Base-by-base conservation (phyloP, 306 rosid species). In the Dalbergia cochinchinensis region DNA sequence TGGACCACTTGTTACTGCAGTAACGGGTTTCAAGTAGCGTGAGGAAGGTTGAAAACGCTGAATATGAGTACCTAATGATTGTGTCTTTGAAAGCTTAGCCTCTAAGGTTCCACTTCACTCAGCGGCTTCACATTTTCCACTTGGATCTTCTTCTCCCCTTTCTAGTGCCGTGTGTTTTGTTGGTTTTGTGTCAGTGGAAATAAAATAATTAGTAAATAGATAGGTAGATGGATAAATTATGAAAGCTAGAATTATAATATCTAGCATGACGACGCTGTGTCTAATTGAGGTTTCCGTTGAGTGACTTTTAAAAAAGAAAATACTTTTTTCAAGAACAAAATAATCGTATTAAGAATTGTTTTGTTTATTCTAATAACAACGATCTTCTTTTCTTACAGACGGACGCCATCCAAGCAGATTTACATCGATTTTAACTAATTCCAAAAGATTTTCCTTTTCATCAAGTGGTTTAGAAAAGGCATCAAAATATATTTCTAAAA, bases 71-170 rank as follows among this genome's bases (percentile, higher is more conserved):
- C 12, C 11, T 8, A 48, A 80, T 51, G 1, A 78, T 66, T 73
- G 55, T 73, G 63, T 34, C 16, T 81, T 82, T 57, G 42, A 79
- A 80, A 73, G 78, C 87, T 86, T 86, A 80, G 73, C 53, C 76
- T 22, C 47, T 80, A 86, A 86, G 87, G 41, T 64, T 82, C 3
- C 66, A 51, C 47, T 65, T n/a, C 66, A 42, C 47, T 65, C 15
- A 59, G 65, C 20, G 37, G 47, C 76, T 47, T 55, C 18, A 63
- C 50, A 19, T 20, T 62, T 53, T 69, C 26, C 60, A 26, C 44
- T 69, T 69, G 18, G 41, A 84, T 71, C 70, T 20, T 39, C 62
- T 48, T 39, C 62, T 48, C 66, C 22, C 33, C 80, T 62, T 59
- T 44, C 44, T 58, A 57, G 41, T 65, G 82, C 22, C 82, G 31